Conservation (phyloP, 75 land plant genomes). For the Cryptomeria japonica region DNA sequence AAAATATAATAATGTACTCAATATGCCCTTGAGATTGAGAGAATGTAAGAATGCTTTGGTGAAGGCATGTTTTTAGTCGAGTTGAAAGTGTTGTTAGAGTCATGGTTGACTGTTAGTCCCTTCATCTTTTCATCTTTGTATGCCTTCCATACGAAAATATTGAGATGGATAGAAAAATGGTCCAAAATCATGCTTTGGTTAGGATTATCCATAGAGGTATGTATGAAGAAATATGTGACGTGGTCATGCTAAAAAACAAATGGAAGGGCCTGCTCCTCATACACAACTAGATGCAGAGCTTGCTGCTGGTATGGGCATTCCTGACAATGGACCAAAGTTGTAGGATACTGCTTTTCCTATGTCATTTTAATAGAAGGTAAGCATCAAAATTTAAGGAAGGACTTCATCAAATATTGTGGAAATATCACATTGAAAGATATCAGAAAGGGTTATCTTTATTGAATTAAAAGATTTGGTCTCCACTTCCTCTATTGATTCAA, state of each 20-base stretch:
- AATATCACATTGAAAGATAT: background rate
- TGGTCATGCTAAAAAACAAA: slow-evolving; percentile 32
- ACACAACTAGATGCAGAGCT: slow-evolving; percentile 91
- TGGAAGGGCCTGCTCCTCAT: slow-evolving; percentile 87
- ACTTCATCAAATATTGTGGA: background rate
- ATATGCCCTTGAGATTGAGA: background rate
- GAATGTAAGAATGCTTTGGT: background rate
- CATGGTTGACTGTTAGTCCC: background rate
- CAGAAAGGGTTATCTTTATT: background rate
- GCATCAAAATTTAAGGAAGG: background rate
- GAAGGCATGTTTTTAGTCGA: background rate
- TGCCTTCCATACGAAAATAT: background rate
- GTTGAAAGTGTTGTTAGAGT: background rate
- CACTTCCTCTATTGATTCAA: background rate
- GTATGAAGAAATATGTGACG: background rate
- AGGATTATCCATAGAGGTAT: background rate
- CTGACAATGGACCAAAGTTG: slow-evolving; percentile 91
- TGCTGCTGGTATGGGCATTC: slow-evolving; percentile 93
- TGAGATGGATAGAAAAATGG: background rate
- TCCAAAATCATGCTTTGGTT: background rate
- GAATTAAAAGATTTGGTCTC: background rate
- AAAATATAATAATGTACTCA: background rate
- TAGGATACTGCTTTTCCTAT: slow-evolving; percentile 5
- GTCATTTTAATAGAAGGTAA: background rate
- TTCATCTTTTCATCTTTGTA: background rate